Evolutionary conservation across 352 stramenopile genomes (phyloP), one percentile per base, ranked within the genome.

Genomic region (Phytopythium cucurbitacearum): DNA sequence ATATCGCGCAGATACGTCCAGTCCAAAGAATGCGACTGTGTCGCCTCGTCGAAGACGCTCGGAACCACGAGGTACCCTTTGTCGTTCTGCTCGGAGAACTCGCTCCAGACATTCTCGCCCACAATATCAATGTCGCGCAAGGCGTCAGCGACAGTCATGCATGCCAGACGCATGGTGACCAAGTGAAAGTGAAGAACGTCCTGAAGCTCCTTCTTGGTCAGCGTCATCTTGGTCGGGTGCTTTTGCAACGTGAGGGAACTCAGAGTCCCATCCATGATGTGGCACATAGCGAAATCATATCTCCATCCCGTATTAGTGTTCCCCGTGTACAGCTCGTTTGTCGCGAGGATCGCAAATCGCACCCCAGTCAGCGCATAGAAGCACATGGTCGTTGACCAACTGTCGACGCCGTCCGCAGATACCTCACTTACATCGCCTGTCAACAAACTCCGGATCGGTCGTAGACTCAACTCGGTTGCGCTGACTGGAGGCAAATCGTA

Each of bases 81-180:
- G 67, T 95, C 85, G 49, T 95, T 95, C 56, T 89, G 76, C 55
- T 89, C 72, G 0, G 85, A 91, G 10, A 95, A 95, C 46, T 93
- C 82, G 40, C 87, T 75, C 74, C 79, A 90, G 3, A 91, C 66
- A 9, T 81, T 64, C 35, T 85, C 71, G 28, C 62, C 70, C 2
- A 60, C 56, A 57, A 90, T 73, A 11, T 87, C 67, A 7, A 93
- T 66, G 40, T 93, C 76, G 21, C 82, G 76, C 52, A 88, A 59
- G 5, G 76, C 85, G 15, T 90, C 80, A 41, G 82, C 62, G 11
- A 91, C 80, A 13, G 76, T 71, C 75, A 91, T 91, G 39, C 85
- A 93, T 28, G 64, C 79, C 0, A 95, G 66, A 7, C 82, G 80
- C 82, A 95, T 92, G 3, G 79, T 69, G 13, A 89, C 59, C 34